These are phyloP conservation scores for Penicillium macrosclerotiorum DNA, from an alignment of 495 filamentous ascomycete species.

Conservation along the genomic window DNA sequence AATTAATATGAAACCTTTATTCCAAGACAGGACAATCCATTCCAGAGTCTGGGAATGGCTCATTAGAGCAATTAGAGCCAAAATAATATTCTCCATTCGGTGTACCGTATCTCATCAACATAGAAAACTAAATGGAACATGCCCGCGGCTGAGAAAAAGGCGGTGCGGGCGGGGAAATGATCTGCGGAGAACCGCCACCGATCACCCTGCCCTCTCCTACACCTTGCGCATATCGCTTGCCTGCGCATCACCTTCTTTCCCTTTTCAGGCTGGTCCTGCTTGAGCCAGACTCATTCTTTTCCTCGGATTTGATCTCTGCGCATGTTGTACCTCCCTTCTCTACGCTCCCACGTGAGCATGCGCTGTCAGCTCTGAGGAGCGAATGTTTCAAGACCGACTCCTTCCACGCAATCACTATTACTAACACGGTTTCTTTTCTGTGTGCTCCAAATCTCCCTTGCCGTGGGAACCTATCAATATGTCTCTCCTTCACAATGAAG, in stretches of 20 bases:
- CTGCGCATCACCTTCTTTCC: conserved; percentile 12
- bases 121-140: no score
- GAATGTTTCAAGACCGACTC: conserved; percentile 1
- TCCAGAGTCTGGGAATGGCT: no score
- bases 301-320: no score
- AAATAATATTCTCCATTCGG: no score
- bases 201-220: conserved; percentile 14
- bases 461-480: conserved; percentile 43
- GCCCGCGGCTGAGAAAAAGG: neutral
- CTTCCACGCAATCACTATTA: conserved; percentile 5
- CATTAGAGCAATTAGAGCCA: no score
- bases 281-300: conserved; percentile 12
- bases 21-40: no score
- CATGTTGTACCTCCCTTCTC: conserved; percentile 10
- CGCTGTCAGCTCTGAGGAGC: conserved; percentile 4
- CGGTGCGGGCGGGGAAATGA: conserved; percentile 25
- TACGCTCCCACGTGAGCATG: conserved; percentile 15
- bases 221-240: conserved; percentile 11
- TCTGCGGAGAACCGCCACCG: conserved; percentile 22
- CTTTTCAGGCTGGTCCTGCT: conserved; percentile 42
- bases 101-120: no score
- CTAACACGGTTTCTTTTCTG: neutral
- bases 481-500: conserved; percentile 96
- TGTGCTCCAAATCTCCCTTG: conserved; percentile 1
- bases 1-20: no score